A percentile compares a stretch with the other conserved stretches of the same genome.
Conservation (phyloP, 2,329 filamentous ascomycete genomes). For the Graphilbum fragrans region DNA sequence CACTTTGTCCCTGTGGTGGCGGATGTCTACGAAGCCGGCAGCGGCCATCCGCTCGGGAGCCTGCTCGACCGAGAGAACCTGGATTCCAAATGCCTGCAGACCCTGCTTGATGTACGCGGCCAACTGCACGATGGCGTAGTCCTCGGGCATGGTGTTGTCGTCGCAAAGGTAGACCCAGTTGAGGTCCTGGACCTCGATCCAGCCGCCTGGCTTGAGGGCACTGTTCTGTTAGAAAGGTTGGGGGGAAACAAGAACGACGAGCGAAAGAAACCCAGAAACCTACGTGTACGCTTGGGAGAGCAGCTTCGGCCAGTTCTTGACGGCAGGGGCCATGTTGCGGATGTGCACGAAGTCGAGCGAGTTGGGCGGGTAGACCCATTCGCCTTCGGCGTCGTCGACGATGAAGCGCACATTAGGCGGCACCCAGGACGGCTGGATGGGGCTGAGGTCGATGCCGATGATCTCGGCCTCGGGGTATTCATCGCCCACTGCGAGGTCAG, state of each 20-base stretch:
- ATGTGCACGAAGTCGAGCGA: slow-evolving; percentile 47
- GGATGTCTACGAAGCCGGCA: slow-evolving; percentile 21
- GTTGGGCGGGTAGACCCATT: slow-evolving; percentile 35
- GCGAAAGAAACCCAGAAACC: background rate
- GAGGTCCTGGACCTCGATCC: slow-evolving; percentile 24
- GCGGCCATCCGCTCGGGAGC: slow-evolving; percentile 18
- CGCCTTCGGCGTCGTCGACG: slow-evolving; percentile 28
- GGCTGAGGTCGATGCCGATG: slow-evolving; percentile 30
- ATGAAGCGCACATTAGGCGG: slow-evolving; percentile 20
- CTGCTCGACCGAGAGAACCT: slow-evolving; percentile 12
- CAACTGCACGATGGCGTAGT: slow-evolving; percentile 14
- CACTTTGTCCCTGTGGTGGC: slow-evolving; percentile 16
- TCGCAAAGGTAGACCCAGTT: slow-evolving; percentile 11
- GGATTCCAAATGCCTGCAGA: slow-evolving; percentile 14
- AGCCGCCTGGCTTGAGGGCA: slow-evolving; percentile 26
- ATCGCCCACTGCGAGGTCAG: slow-evolving; percentile 3
- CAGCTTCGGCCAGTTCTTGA: slow-evolving; percentile 32
- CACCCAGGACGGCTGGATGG: slow-evolving; percentile 31
- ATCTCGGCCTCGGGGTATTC: slow-evolving; percentile 23
- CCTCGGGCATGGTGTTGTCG: slow-evolving; percentile 18
- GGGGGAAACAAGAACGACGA: background rate
- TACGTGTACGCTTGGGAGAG: slow-evolving; percentile 14
- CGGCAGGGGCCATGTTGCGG: slow-evolving; percentile 40
- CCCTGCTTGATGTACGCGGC: slow-evolving; percentile 6
- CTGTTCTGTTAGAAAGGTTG: background rate